These are phyloP conservation scores for Panaeolus papilionaceus DNA, from an alignment of 768 basidiomycete species.

Conservation along the genomic window DNA sequence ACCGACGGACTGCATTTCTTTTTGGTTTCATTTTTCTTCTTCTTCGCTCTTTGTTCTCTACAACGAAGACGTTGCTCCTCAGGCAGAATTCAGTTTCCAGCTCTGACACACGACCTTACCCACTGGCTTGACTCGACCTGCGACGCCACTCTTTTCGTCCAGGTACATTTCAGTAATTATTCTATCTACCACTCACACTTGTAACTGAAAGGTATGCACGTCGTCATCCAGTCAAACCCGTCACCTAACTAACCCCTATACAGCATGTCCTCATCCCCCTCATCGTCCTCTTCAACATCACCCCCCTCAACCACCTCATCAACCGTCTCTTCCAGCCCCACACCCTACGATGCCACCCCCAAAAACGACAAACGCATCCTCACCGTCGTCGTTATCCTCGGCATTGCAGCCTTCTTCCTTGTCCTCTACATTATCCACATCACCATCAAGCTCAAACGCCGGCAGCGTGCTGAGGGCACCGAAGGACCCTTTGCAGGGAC, in stretches of 20 bases:
- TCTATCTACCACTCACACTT: constrained; percentile 17
- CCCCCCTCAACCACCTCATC: constrained; percentile 41
- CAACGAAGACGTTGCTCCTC: too few relatives aligned
- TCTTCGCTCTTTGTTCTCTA: too few relatives aligned
- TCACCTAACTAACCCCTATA: too few relatives aligned
- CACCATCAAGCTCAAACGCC: constrained; percentile 40
- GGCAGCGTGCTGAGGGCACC: constrained; percentile 39
- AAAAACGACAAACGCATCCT: constrained; percentile 43
- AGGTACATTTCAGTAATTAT: neutral
- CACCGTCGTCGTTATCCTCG: constrained; percentile 38
- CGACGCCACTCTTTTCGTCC: constrained; percentile 42
- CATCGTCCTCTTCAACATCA: constrained; percentile 62
- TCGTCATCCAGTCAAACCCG: too few relatives aligned
- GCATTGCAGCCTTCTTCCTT: constrained; percentile 35
- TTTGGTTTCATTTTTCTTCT: too few relatives aligned
- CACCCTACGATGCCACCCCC: constrained; percentile 57
- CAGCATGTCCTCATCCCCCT: constrained; percentile 52
- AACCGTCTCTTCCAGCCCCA: constrained; percentile 13
- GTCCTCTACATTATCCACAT: constrained; percentile 37
- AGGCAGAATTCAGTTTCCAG: too few relatives aligned
- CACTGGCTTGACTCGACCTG: neutral
- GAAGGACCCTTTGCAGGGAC: constrained; percentile 38
- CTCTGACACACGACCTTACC: too few relatives aligned
- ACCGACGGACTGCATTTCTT: too few relatives aligned
- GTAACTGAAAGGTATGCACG: constrained; percentile 44